Evolutionary conservation across 2,329 filamentous ascomycete genomes (phyloP), one percentile per base, ranked within the genome.

Genomic region (Fusarium nisikadoi): DNA sequence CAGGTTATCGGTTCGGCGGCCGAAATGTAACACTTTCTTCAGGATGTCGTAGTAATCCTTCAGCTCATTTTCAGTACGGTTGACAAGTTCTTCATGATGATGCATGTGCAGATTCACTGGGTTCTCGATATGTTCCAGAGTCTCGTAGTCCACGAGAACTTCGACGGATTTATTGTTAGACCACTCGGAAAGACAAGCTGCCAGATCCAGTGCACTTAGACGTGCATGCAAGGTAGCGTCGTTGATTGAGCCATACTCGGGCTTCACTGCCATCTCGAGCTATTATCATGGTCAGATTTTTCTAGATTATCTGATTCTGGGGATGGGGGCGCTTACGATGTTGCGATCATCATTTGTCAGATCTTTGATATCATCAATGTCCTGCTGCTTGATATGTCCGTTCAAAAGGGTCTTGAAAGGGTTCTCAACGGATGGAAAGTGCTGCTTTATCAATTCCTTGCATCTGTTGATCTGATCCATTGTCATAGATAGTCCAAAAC

Each of bases 101-200:
- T 76, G 75, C n/a, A 74, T 65, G 45, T 87, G 86, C 7, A 89
- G 88, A 39, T 90, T 84, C 6, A 88, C 88, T 4, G 82, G 78
- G 41, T 77, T 83, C 41, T 83, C 80, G 36, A 84, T 78, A 66
- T 83, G 79, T 5, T 79, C 75, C 45, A 81, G 76, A 57, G 81
- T 82, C 59, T 79, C 80, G 14, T 80, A 78, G 65, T 84, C 83
- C 58, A 81, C 76, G 46, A 80, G 79, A 39, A 82, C 75, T 58
- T 79, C 81, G 41, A 78, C 77, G 17, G 62, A 45, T 4, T 58
- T 45, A 10, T 62, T 46, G 12, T 64, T 59, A 8, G 64, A 68
- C 75, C 75, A 76, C 25, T 65, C 36, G 16, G 61, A 53, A 20
- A 76, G 53, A 42, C 73, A 72, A 2, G 58, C 62, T n/a, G 60